Evolutionary conservation across 495 filamentous ascomycete genomes (phyloP).

Genomic region (Achaetomiella virescens): DNA sequence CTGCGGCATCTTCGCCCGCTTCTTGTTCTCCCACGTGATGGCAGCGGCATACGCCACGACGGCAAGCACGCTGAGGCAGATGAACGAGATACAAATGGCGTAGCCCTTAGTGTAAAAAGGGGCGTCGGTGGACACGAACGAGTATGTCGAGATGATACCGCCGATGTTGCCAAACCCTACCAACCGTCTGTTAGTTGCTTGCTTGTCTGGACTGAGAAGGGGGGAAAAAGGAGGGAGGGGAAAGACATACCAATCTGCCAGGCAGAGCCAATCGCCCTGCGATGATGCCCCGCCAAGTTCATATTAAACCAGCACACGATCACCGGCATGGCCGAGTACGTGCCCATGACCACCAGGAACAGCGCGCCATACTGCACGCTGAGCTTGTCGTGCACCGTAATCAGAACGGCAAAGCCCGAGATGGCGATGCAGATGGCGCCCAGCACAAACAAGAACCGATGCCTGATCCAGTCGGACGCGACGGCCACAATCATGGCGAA

Average conservation of each 20-base stretch:
- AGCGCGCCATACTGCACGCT: constrained; percentile 65
- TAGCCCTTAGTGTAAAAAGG: constrained; percentile 70
- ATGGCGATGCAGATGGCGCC: constrained; percentile 59
- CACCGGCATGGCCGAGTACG: constrained; percentile 71
- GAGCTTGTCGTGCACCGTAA: constrained; percentile 51
- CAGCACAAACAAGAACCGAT: constrained; percentile 71
- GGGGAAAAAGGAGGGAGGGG: background rate
- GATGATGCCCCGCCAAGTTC: constrained; percentile 83
- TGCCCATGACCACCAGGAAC: constrained; percentile 61
- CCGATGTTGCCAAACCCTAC: constrained; percentile 82
- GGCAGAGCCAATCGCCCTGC: constrained; percentile 73
- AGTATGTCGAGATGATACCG: constrained; percentile 84
- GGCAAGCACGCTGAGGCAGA: constrained; percentile 55
- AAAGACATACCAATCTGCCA: constrained; percentile 62
- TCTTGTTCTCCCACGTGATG: constrained; percentile 59
- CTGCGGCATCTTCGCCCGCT: constrained; percentile 46
- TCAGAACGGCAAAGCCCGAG: constrained; percentile 64
- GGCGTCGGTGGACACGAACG: constrained; percentile 67
- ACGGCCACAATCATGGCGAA: constrained; percentile 71
- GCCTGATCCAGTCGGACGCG: constrained; percentile 59
- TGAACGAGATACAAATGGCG: constrained; percentile 69
- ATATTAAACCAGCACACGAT: constrained; percentile 92
- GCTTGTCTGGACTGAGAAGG: background rate
- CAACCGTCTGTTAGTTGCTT: background rate
- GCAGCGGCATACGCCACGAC: constrained; percentile 56